phyloP scores from a whole-genome alignment of 768 basidiomycete species.

The Phaffia australis region DNA sequence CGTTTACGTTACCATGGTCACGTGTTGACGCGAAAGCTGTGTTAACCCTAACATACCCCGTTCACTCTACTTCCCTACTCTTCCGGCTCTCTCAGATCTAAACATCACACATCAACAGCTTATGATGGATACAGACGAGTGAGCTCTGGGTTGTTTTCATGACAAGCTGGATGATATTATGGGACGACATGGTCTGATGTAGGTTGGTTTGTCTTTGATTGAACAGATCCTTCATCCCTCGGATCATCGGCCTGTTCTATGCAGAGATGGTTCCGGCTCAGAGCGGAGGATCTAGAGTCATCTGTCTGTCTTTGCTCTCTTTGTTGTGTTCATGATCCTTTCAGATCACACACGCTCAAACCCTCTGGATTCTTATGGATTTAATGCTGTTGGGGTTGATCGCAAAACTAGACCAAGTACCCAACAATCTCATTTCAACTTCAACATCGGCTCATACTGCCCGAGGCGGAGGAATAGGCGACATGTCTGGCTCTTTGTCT shows the following conservation, averaged over 20 bases:
- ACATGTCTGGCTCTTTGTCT: neutral
- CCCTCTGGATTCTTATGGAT: constrained; percentile 30
- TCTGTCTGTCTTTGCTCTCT: constrained; percentile 72
- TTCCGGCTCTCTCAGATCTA: too few relatives aligned
- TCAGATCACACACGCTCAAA: constrained; percentile 36
- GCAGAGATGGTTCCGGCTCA: constrained; percentile 75
- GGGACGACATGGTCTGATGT: too few relatives aligned
- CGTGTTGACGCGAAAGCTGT: too few relatives aligned
- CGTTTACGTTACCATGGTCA: too few relatives aligned
- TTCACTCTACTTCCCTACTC: too few relatives aligned
- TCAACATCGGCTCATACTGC: neutral
- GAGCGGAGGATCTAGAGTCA: constrained; percentile 63
- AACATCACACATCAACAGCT: too few relatives aligned
- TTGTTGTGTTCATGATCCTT: constrained; percentile 27
- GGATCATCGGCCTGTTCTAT: constrained; percentile 35
- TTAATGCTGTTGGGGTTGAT: constrained; percentile 25
- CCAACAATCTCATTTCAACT: constrained; percentile 36
- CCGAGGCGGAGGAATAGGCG: neutral
- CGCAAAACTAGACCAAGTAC: constrained; percentile 25
- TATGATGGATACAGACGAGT: neutral
- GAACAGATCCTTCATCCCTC: constrained; percentile 37
- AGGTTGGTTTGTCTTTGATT: constrained; percentile 18
- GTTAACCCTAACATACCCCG: too few relatives aligned
- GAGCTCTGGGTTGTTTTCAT: neutral
- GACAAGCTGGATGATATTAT: neutral